These are phyloP conservation scores for Phenoliferia sp. DNA, from an alignment of 1,284 basidiomycete genomes.

Conservation along the genomic window DNA sequence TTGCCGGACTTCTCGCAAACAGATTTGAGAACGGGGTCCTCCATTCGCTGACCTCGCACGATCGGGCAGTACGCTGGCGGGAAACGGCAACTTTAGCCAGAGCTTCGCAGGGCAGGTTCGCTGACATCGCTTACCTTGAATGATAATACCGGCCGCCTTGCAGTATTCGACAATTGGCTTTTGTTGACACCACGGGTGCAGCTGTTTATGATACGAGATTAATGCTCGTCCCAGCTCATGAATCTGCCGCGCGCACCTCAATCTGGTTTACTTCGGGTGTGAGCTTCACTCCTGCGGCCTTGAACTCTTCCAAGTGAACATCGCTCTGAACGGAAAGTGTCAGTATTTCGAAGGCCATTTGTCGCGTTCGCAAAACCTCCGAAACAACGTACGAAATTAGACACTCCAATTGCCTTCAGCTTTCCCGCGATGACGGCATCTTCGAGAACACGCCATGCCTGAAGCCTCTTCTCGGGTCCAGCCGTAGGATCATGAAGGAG, in stretches of 20 bases:
- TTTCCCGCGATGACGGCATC: conserved; percentile 60
- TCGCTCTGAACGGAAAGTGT: conserved; percentile 43
- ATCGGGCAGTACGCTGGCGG: conserved; percentile 59
- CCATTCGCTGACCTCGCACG: conserved; percentile 55
- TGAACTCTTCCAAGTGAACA: conserved; percentile 71
- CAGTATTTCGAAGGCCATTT: conserved; percentile 34
- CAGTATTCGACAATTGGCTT: conserved; percentile 73
- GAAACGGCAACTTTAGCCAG: conserved; percentile 1
- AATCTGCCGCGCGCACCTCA: conserved; percentile 36
- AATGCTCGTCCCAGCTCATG: conserved; percentile 39
- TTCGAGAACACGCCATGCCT: conserved; percentile 60
- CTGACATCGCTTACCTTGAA: conserved; percentile 50
- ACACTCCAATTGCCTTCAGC: conserved; percentile 66
- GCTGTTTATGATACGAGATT: conserved; percentile 43
- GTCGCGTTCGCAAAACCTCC: too few species aligned
- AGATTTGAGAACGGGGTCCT: conserved; percentile 52
- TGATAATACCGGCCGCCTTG: conserved; percentile 57
- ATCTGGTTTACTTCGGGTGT: conserved; percentile 75
- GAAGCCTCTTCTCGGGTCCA: conserved; percentile 56
- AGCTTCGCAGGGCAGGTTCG: too few species aligned
- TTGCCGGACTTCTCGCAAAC: conserved; percentile 60
- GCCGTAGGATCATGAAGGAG: conserved; percentile 67
- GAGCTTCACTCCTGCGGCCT: conserved; percentile 54
- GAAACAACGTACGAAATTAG: conserved; percentile 53
- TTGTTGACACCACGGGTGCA: conserved; percentile 80